phyloP scores from a whole-genome alignment of 2,329 filamentous ascomycete genomes.

The Cladophialophora psammophila region DNA sequence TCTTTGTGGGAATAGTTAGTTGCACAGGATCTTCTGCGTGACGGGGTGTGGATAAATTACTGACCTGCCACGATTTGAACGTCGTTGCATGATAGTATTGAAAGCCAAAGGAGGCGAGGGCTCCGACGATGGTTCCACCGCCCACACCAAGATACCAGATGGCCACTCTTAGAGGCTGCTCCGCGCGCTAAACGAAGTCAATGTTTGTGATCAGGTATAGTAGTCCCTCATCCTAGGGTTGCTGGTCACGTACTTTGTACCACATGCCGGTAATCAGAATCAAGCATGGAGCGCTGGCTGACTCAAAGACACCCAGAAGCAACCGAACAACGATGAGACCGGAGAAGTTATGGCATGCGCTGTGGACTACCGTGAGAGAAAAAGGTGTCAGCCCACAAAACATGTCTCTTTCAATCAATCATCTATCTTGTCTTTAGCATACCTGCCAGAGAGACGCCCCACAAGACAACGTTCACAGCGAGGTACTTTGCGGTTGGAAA shows the following conservation, averaged over 20 bases:
- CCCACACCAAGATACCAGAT: constrained; percentile 69
- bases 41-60: constrained; percentile 25
- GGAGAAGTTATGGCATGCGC: constrained; percentile 60
- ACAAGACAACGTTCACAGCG: constrained; percentile 64
- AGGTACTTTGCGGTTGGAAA: constrained; percentile 69
- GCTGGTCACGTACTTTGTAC: constrained; percentile 48
- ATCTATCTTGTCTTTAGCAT: constrained; percentile 48
- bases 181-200: constrained; percentile 43
- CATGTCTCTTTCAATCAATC: neutral
- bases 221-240: too few species aligned
- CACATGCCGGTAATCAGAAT: constrained; percentile 68
- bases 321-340: constrained; percentile 63
- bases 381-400: neutral
- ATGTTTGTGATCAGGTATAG: too few species aligned
- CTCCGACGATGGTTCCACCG: constrained; percentile 62
- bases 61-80: constrained; percentile 23
- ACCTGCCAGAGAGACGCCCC: constrained; percentile 46
- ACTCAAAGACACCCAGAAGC: constrained; percentile 67
- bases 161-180: constrained; percentile 66
- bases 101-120: constrained; percentile 61
- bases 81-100: constrained; percentile 46
- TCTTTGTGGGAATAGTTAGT: constrained; percentile 48
- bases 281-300: constrained; percentile 66
- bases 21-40: constrained; percentile 33
- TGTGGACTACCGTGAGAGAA: constrained; percentile 4